phyloP scores from a whole-genome alignment of 169 alveolate species.

The Perkinsus marinus region DNA sequence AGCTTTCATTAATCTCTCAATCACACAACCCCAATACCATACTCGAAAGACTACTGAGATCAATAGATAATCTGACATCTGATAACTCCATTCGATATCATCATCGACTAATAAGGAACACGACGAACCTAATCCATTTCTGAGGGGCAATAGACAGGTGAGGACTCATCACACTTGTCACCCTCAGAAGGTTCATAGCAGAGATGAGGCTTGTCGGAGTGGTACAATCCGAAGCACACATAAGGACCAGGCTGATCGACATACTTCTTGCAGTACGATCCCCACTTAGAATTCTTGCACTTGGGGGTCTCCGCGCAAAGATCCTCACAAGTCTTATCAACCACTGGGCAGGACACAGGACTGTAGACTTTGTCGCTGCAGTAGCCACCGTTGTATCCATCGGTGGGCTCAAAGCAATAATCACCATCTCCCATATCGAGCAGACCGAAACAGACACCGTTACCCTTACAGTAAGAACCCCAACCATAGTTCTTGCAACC shows the following conservation, averaged over 20 bases:
- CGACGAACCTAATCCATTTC: background rate
- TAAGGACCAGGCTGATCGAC: background rate
- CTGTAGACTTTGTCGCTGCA: background rate
- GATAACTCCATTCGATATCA: too few relatives aligned
- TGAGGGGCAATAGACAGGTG: background rate
- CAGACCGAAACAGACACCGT: background rate
- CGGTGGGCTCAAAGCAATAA: background rate
- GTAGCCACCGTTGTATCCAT: background rate
- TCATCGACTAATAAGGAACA: background rate
- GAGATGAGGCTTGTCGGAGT: background rate
- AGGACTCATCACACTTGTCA: background rate
- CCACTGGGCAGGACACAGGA: background rate
- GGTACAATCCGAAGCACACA: background rate
- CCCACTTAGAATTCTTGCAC: background rate
- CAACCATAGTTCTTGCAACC: background rate
- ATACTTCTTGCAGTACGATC: background rate
- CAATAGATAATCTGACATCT: background rate
- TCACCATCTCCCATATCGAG: background rate
- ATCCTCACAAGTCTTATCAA: background rate
- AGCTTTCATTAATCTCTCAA: background rate
- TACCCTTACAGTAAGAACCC: background rate
- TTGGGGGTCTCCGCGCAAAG: background rate
- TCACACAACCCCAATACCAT: background rate
- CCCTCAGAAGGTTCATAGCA: background rate
- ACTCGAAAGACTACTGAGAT: background rate